Conservation (phyloP, 192 early-diverging fungal genomes). For the Gaertneriomyces semiglobifer region DNA sequence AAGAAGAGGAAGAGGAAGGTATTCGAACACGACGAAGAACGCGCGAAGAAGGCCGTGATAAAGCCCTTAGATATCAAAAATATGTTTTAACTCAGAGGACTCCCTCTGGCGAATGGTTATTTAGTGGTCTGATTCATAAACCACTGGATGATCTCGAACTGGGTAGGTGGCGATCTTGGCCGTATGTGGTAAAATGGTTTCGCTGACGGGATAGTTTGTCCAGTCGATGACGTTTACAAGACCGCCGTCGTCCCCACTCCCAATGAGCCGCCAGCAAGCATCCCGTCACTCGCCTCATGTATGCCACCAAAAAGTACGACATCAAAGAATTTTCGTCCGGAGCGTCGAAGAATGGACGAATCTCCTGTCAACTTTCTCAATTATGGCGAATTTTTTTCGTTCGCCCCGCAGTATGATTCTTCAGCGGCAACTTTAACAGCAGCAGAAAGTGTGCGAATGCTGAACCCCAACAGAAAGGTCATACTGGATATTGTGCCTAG, state of each 20-base stretch:
- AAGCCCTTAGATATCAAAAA: background rate
- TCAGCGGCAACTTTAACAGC: slow-evolving; percentile 16
- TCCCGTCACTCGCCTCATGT: slow-evolving; percentile 4
- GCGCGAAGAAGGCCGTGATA: too few relatives aligned
- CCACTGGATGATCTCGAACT: slow-evolving; percentile 14
- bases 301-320: background rate
- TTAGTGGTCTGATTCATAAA: slow-evolving; percentile 8
- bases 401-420: slow-evolving; percentile 15
- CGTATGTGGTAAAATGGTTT: too few relatives aligned
- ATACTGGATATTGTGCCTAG: slow-evolving; percentile 9
- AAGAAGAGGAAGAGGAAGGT: background rate
- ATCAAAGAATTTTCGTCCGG: background rate
- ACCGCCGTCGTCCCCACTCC: slow-evolving; percentile 13
- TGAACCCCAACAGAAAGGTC: slow-evolving; percentile 2
- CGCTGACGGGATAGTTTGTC: too few relatives aligned
- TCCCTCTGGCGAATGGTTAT: slow-evolving; percentile 16
- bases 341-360: background rate
- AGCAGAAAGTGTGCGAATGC: slow-evolving; percentile 7
- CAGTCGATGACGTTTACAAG: slow-evolving; percentile 20
- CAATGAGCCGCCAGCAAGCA: background rate
- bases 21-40: background rate
- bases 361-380: slow-evolving; percentile 14
- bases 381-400: slow-evolving; percentile 23
- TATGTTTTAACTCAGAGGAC: slow-evolving; percentile 13
- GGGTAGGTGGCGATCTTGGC: slow-evolving; percentile 1